Evolutionary conservation across 768 basidiomycete genomes (phyloP).

Genomic region (Lepiota venenata): DNA sequence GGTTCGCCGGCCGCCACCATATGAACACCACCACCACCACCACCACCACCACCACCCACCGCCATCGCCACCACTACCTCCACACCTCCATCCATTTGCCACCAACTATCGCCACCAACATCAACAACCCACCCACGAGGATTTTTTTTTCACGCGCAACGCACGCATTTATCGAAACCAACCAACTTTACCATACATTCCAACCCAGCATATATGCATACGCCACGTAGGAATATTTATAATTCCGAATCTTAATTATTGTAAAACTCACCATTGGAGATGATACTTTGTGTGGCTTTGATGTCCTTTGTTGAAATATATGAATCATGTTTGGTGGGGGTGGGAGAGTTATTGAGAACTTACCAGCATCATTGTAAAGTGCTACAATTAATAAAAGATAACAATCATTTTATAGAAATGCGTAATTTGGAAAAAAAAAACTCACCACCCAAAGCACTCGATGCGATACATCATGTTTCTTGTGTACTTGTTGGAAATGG

Average conservation of each 20-base stretch:
- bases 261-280: constrained; percentile 54
- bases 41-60: too few species aligned
- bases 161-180: background rate
- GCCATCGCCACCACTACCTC: too few species aligned
- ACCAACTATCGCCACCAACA: too few species aligned
- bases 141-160: too few species aligned
- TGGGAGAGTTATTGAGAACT: background rate
- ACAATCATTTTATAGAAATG: too few species aligned
- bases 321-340: background rate
- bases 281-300: constrained; percentile 62
- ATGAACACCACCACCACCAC: too few species aligned
- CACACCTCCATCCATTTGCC: too few species aligned
- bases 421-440: constrained; percentile 18
- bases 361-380: constrained; percentile 72
- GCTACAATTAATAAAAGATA: constrained; percentile 32
- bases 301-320: constrained; percentile 45
- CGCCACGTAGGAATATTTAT: constrained; percentile 3
- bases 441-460: constrained; percentile 65
- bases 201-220: background rate
- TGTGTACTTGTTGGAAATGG: constrained; percentile 78
- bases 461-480: constrained; percentile 55
- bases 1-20: background rate
- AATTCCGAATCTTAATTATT: background rate
- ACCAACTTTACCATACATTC: background rate
- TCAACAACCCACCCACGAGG: too few species aligned